phyloP scores from a whole-genome alignment of 1,284 basidiomycete genomes.

The Takashimella tepidaria region DNA sequence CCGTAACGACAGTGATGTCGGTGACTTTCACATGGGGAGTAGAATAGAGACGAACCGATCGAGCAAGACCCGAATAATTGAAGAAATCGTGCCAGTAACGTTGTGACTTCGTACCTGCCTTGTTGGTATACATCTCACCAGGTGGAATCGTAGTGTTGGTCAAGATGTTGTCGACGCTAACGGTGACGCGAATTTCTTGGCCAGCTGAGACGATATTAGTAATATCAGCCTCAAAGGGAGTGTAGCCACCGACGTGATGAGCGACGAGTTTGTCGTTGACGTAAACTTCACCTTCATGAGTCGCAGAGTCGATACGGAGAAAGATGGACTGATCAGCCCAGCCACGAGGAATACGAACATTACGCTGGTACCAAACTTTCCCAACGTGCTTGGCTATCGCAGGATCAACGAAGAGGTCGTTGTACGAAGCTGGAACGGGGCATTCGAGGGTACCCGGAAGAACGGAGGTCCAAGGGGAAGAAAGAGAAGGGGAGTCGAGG shows the following conservation, averaged over 20 bases:
- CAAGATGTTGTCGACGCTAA: slow-evolving; percentile 24
- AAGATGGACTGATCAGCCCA: slow-evolving; percentile 18
- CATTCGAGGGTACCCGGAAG: slow-evolving; percentile 20
- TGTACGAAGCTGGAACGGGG: slow-evolving; percentile 29
- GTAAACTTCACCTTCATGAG: slow-evolving; percentile 24
- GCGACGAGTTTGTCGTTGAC: slow-evolving; percentile 18
- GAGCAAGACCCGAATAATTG: slow-evolving; percentile 26
- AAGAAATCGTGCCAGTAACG: slow-evolving; percentile 30
- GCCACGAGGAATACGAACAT: slow-evolving; percentile 15
- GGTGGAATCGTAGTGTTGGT: slow-evolving; percentile 25
- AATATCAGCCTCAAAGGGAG: slow-evolving; percentile 25
- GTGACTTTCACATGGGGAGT: slow-evolving; percentile 12
- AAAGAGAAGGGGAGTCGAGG: slow-evolving; percentile 8
- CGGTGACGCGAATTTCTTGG: slow-evolving; percentile 16
- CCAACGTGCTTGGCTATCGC: slow-evolving; percentile 30
- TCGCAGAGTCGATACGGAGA: slow-evolving; percentile 20
- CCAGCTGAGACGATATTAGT: slow-evolving; percentile 14
- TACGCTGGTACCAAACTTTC: slow-evolving; percentile 28
- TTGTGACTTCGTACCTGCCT: slow-evolving; percentile 13
- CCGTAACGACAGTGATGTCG: slow-evolving; percentile 23
- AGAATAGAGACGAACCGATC: slow-evolving; percentile 20
- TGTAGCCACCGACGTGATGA: slow-evolving; percentile 23
- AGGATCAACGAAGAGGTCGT: slow-evolving; percentile 34
- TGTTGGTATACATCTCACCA: slow-evolving; percentile 11
- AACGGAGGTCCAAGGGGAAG: slow-evolving; percentile 8